Conservation (phyloP, 257 asterid genomes). For the Penstemon barbatus region DNA sequence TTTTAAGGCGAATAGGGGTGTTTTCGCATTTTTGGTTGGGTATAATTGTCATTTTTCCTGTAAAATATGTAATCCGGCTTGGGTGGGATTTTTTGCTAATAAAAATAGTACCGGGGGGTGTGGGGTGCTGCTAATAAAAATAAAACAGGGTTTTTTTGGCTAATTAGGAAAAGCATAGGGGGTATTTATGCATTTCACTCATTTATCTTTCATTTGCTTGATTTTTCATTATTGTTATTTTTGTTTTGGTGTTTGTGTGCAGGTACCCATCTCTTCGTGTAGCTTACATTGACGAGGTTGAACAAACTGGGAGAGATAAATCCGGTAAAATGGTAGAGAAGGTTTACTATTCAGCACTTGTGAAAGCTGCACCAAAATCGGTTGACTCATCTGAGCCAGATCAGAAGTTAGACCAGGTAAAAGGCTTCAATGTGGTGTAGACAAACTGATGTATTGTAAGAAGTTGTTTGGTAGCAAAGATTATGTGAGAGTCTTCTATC, state of each 20-base stretch:
- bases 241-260: slow-evolving; percentile 24
- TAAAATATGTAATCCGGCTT: too few relatives aligned
- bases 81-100: too few relatives aligned
- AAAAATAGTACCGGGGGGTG: too few relatives aligned
- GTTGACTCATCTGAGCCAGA: slow-evolving; percentile 88
- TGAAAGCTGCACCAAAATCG: slow-evolving; percentile 89
- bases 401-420: slow-evolving; percentile 90
- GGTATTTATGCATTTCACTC: background rate
- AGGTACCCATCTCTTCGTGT: slow-evolving; percentile 99
- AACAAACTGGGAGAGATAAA: slow-evolving; percentile 61
- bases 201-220: background rate
- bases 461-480: background rate
- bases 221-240: slow-evolving; percentile 20
- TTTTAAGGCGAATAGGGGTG: too few relatives aligned
- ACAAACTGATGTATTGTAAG: background rate
- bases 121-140: too few relatives aligned
- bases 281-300: slow-evolving; percentile 95
- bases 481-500: background rate
- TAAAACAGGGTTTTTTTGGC: too few relatives aligned
- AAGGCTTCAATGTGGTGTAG: slow-evolving; percentile 12
- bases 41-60: too few relatives aligned
- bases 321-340: slow-evolving; percentile 64
- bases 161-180: too few relatives aligned
- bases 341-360: slow-evolving; percentile 94
- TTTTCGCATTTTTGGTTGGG: too few relatives aligned